Base-by-base conservation (phyloP, 106 monocot species). In the Acorus calamus region DNA sequence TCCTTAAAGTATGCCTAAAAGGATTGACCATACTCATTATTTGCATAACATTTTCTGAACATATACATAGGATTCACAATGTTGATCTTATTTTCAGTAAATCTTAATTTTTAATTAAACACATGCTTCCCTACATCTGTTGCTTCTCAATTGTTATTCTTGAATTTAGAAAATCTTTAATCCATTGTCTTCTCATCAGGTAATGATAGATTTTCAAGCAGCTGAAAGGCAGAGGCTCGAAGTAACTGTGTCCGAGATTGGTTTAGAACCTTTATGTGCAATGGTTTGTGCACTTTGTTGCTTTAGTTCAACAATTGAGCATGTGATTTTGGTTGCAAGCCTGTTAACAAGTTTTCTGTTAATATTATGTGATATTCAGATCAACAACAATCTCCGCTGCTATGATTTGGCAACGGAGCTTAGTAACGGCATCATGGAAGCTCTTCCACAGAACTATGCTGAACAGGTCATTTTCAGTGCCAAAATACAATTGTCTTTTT, bases 171-270 rank as follows among this genome's bases (percentile, higher is more conserved):
- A 55, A 50, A 44, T 7, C 8, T 57, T 53, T 49, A 61, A 66
- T 3, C 44, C 2, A 47, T 44, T 14, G 43, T 73, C 48, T 62
- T 60, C 44, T 3, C 6, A 54, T 48, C 53, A 98, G 96, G 88
- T 98, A 57, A 88, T 98, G 91, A 80, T 92, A 85, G 96, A 98
- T 79, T 98, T 98, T 70, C 96, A 98, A 87, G 79, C 88, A 69
- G 91, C 96, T 73, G 78, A 92, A 81, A 92, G 84, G 62, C 76
- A 74, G 59, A 85, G 91, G 71, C 83, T 98, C 60, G 96, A 98
- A 61, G 96, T 92, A 73, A 83, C 96, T 49, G 84, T 83, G 74
- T 83, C 96, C 73, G 96, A 98, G 14, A 64, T 88, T 79, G 96
- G 85, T 70, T 70, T 98, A 60, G 96, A 92, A 82, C 78, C 88